Evolutionary conservation across 768 basidiomycete species (phyloP).

Genomic region (Glaciozyma martinii): DNA sequence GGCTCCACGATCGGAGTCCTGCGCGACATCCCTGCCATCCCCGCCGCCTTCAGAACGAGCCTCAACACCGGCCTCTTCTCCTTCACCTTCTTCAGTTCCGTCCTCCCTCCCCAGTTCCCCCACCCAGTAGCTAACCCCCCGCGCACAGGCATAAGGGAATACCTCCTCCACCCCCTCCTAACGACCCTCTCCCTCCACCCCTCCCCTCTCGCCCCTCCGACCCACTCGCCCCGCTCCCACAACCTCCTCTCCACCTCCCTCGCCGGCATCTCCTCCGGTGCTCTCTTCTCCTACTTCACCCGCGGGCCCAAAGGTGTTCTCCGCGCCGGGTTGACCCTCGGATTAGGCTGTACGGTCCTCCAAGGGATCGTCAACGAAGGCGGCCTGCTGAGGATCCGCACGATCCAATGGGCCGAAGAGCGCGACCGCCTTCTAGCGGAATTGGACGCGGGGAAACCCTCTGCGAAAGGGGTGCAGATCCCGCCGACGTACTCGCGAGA

Average conservation of each 20-base stretch:
- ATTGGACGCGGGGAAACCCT: background rate
- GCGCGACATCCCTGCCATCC: slow-evolving; percentile 30
- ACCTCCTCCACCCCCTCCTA: slow-evolving; percentile 15
- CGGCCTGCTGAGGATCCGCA: slow-evolving; percentile 19
- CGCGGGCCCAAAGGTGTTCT: background rate
- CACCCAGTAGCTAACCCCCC: slow-evolving; percentile 5
- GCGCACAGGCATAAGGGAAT: slow-evolving; percentile 19
- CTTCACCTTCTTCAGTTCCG: slow-evolving; percentile 35
- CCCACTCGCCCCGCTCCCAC: slow-evolving; percentile 4
- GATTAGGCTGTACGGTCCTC: slow-evolving; percentile 20
- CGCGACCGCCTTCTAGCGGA: background rate
- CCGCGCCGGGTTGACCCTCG: slow-evolving; percentile 28
- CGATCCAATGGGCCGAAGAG: slow-evolving; percentile 14
- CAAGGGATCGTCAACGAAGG: slow-evolving; percentile 31
- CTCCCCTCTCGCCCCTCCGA: slow-evolving; percentile 1
- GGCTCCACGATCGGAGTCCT: slow-evolving; percentile 26
- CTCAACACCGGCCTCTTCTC: slow-evolving; percentile 25
- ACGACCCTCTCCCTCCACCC: slow-evolving; percentile 9
- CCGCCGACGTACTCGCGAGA: background rate
- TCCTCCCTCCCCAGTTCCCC: background rate
- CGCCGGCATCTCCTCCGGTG: slow-evolving; percentile 16
- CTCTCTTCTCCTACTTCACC: slow-evolving; percentile 24
- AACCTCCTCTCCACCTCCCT: slow-evolving; percentile 21
- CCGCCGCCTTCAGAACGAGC: slow-evolving; percentile 25
- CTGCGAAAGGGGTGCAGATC: background rate